Evolutionary conservation across 805 yeast genomes (phyloP).

Genomic region (Pichia nakasei): DNA sequence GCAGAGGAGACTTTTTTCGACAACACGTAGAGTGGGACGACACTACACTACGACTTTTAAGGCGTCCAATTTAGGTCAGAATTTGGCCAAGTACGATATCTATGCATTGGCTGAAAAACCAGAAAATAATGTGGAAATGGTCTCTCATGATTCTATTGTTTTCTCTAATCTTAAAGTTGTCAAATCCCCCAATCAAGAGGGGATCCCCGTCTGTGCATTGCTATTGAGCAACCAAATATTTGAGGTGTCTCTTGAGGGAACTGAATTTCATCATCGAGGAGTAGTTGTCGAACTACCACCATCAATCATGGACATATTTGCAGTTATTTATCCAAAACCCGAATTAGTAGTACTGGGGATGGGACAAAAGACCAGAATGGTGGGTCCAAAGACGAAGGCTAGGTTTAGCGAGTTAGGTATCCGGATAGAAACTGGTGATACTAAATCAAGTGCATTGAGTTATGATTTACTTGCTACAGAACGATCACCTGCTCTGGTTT

Average conservation of each 20-base stretch:
- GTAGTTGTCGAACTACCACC: slow-evolving; percentile 34
- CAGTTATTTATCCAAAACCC: slow-evolving; percentile 62
- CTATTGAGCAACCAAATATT: slow-evolving; percentile 51
- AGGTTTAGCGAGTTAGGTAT: slow-evolving; percentile 52
- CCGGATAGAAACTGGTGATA: slow-evolving; percentile 61
- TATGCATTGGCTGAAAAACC: slow-evolving; percentile 36
- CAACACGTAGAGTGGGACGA: slow-evolving; percentile 2
- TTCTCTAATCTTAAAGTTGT: slow-evolving; percentile 47
- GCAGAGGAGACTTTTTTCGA: slow-evolving; percentile 9
- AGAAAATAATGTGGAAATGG: slow-evolving; percentile 41
- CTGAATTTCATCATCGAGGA: slow-evolving; percentile 16
- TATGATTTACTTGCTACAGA: slow-evolving; percentile 75
- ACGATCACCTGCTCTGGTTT: slow-evolving; percentile 59
- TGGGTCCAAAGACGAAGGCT: slow-evolving; percentile 46
- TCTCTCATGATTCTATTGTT: slow-evolving; percentile 48
- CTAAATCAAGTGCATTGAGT: slow-evolving; percentile 55
- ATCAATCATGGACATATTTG: slow-evolving; percentile 42
- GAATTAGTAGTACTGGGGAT: slow-evolving; percentile 66
- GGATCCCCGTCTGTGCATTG: slow-evolving; percentile 37
- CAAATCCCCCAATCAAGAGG: slow-evolving; percentile 31
- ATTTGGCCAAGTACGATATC: slow-evolving; percentile 36
- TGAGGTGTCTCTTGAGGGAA: slow-evolving; percentile 41
- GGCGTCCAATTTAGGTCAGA: slow-evolving; percentile 28
- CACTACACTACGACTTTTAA: slow-evolving; percentile 23
- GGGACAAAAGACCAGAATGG: slow-evolving; percentile 54